Conservation (phyloP, 202 grass and related monocot species). For the Panicum hallii region DNA sequence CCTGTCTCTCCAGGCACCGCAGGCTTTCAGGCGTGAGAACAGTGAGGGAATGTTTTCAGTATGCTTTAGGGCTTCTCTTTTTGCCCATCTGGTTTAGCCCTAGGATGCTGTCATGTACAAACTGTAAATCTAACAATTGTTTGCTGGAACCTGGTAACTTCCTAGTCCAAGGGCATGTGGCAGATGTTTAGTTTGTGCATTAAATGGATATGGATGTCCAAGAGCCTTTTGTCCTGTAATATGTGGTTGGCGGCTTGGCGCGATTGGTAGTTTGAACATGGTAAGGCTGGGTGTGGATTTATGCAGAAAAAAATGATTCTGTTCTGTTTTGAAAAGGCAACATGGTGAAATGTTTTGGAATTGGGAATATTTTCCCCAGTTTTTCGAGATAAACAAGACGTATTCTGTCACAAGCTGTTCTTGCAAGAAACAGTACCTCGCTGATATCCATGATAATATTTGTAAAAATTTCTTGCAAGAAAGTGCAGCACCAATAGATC, state of each 20-base stretch:
- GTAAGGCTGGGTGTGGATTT: background rate
- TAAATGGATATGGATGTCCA: background rate
- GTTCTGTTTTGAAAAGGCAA: background rate
- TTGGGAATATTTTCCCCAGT: background rate
- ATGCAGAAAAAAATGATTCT: background rate
- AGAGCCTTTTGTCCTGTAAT: background rate
- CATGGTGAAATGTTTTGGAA: background rate
- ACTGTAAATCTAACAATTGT: constrained; percentile 46
- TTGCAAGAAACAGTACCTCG: no score
- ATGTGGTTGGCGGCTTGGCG: background rate
- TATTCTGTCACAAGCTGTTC: no score
- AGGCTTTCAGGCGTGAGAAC: constrained; percentile 35
- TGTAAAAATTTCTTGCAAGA: no score
- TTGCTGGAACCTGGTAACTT: constrained; percentile 16
- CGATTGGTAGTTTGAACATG: background rate
- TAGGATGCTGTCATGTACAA: constrained; percentile 46
- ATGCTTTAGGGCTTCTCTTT: constrained; percentile 8
- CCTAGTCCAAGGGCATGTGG: constrained; percentile 8
- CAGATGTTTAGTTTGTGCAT: constrained; percentile 28
- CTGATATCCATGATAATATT: no score
- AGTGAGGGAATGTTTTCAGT: background rate
- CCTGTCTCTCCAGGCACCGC: constrained; percentile 25
- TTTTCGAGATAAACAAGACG: no score
- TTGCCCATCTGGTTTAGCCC: constrained; percentile 30
- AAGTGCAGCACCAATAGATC: no score